Evolutionary conservation across 352 stramenopile genomes (phyloP), one percentile per base, ranked within the genome.

Genomic region (Phytophthora uliginosa): DNA sequence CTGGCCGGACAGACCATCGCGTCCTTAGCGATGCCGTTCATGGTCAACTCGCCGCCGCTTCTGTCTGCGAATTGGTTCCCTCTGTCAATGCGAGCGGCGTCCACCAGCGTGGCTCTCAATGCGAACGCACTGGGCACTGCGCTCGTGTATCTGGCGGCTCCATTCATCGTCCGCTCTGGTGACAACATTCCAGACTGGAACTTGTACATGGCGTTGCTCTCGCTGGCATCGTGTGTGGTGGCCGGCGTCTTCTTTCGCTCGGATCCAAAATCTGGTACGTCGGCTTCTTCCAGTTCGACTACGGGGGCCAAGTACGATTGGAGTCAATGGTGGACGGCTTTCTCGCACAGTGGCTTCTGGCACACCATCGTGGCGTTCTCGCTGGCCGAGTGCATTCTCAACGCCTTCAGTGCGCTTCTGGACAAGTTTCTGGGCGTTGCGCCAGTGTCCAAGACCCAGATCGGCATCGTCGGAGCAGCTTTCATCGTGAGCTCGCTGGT

Each of bases 51-150:
- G 10, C 84, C 86, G 1, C 77, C 86, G 0, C 80, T 92, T 36
- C 68, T 94, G 12, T 92, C 84, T 1, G 86, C 83, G 28, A 89
- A 91, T 31, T 94, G 86, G 86, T 94, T 94, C 60, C 84, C 84
- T 12, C 66, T 80, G 24, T 91, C 81, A 2, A 79, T 91, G 40
- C 81, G 86, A 36, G 84, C 86, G 5, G 89, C 82, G 9, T 74
- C 86, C 0, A 94, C 86, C n/a, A 92, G 82, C 31, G 82, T 92
- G 50, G 84, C 83, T 1, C 82, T 94, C 42, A 94, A 94, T 53
- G 81, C 84, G 20, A 94, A 94, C 63, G 74, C 83, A 10, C 71
- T 94, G 40, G 86, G 86, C 31, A 90, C 79, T 6, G 86, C 86
- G 3, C 18, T 88, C 28, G 77, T 91, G 36, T 93, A 91, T 58